Evolutionary conservation across 352 stramenopile genomes (phyloP).

Genomic region (Phytophthora megakarya): DNA sequence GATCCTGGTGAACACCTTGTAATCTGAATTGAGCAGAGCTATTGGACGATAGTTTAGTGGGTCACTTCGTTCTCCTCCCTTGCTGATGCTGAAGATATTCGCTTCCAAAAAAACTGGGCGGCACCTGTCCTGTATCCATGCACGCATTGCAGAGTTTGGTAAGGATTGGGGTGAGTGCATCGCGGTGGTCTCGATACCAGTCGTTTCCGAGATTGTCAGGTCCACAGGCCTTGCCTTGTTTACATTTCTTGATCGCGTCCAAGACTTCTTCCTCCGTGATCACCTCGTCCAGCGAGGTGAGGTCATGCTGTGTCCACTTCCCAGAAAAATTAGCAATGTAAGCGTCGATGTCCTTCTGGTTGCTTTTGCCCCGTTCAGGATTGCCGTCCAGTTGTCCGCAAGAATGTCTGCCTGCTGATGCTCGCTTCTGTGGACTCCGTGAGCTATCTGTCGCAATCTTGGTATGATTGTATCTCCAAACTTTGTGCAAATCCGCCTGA

Average conservation of each 20-base stretch:
- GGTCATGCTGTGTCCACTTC: neutral
- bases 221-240: constrained; percentile 4
- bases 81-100: constrained; percentile 7
- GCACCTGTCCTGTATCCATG: neutral
- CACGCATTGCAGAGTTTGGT: neutral
- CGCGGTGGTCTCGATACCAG: neutral
- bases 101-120: neutral
- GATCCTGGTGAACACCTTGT: constrained; percentile 15
- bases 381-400: neutral
- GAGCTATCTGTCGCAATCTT: neutral
- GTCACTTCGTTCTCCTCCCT: neutral
- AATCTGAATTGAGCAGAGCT: constrained; percentile 12
- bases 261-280: neutral
- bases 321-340: no score
- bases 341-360: no score
- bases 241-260: neutral
- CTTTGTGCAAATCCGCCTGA: neutral
- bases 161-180: neutral
- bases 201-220: constrained; percentile 9
- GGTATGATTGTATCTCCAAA: neutral
- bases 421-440: neutral
- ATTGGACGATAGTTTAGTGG: constrained; percentile 16
- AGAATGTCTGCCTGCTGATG: neutral
- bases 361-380: neutral
- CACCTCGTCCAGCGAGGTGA: neutral